Percentiles rank a stretch among this genome's conserved stretches.
These are phyloP conservation scores for Colletotrichum truncatum DNA, from an alignment of 2,329 filamentous ascomycete genomes.

Conservation along the genomic window DNA sequence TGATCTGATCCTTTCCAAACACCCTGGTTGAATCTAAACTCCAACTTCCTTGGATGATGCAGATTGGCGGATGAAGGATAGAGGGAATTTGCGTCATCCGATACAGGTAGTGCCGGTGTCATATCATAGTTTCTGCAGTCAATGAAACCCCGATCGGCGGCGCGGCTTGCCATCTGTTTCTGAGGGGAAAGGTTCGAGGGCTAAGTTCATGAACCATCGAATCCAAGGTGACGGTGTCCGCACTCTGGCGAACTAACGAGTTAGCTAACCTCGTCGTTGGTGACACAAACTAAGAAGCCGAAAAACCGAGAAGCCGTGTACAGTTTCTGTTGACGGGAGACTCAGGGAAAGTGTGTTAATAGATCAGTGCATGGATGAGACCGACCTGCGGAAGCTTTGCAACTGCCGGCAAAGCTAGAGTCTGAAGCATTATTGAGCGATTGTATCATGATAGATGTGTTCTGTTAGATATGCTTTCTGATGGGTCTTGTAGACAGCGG, in stretches of 20 bases:
- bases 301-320: not conserved
- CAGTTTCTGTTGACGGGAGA: too few species aligned
- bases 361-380: too few species aligned
- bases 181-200: not conserved
- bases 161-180: not conserved
- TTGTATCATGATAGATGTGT: too few species aligned
- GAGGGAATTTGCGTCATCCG: not conserved
- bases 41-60: constrained; percentile 4
- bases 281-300: not conserved
- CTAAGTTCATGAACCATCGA: not conserved
- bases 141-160: not conserved
- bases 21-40: not conserved
- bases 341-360: too few species aligned
- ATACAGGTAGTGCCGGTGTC: constrained; percentile 8
- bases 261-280: not conserved
- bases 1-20: not conserved
- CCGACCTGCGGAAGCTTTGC: too few species aligned
- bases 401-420: too few species aligned
- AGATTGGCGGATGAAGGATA: not conserved
- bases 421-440: too few species aligned
- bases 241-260: not conserved
- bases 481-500: too few species aligned
- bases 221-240: not conserved
- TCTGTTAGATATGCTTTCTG: too few species aligned
- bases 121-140: not conserved